Base-by-base conservation (phyloP, 768 basidiomycete genomes). In the Suillus subalutaceus region DNA sequence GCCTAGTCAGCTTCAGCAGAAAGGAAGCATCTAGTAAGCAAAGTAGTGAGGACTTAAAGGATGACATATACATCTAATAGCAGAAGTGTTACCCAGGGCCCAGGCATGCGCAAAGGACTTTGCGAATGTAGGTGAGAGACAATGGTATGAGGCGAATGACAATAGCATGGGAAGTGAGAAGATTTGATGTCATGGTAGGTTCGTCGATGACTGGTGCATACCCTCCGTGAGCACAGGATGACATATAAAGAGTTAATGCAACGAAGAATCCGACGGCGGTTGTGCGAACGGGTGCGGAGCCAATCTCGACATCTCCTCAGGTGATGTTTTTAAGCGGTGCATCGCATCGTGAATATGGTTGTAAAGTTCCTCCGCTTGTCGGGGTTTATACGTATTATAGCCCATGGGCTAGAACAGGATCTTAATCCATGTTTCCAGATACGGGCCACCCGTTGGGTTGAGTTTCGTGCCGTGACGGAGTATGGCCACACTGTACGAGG, bases 401-500 rank as follows among this genome's bases (percentile, higher is more conserved):
- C 84, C 83, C 89, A 91, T 90, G 5, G 88, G 82, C 79, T 83
- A 86, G 68, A 88, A 90, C 15, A 84, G 78, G 0, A 78, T 79
- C 38, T 79, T 72, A 20, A 92, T 76, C 89, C 37, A 37, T 37
- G 9, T 37, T 8, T 37, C 37, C 37, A 41, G 40, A 41, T 41
- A 41, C 4, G 15, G 40, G 15, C 40, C 40, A 41, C 13, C 43
- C 43, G 18, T 18, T 43, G 6, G 18, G 43, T 43, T 18, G 16
- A 43, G 16, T 16, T 43, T 6, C 6, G 16, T 43, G 43, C 26
- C 26, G 26, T 26, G 26, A 26, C 26, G 26, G 2, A 26, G 26
- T 2, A 26, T 43, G 40, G 15, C 13, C 15, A n/a, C n/a, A 37
- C 37, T 37, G 37, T 4, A 37, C 37, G 40, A 41, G 13, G 40